Conservation (phyloP, 2,329 filamentous ascomycete genomes). For the Diplodia scrobiculata region DNA sequence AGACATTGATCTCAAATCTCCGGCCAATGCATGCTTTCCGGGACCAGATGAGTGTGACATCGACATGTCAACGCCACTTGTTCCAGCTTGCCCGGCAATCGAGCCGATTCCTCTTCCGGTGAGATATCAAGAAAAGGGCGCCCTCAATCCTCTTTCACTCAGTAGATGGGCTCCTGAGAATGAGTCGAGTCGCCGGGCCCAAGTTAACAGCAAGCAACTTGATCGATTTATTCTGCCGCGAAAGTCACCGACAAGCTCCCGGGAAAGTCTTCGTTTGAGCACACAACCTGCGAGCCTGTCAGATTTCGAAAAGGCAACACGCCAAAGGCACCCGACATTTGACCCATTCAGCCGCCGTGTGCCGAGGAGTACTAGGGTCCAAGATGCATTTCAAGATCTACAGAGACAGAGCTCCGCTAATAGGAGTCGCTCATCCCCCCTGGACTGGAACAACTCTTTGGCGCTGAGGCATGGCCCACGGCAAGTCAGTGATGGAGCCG, state of each 20-base stretch:
- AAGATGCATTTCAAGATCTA: constrained; percentile 40
- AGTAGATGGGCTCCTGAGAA: constrained; percentile 40
- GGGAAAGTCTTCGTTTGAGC: constrained; percentile 56
- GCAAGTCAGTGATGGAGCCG: constrained; percentile 65
- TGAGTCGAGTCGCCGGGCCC: constrained; percentile 33
- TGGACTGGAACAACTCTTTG: not conserved
- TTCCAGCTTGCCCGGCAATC: constrained; percentile 6
- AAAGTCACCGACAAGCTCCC: constrained; percentile 46
- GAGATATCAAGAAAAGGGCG: constrained; percentile 8
- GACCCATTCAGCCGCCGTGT: constrained; percentile 58
- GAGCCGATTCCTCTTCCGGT: constrained; percentile 33
- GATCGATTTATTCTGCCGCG: constrained; percentile 63
- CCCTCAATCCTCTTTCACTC: constrained; percentile 30
- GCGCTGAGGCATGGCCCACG: constrained; percentile 32
- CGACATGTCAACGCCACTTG: not conserved
- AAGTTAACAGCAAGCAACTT: constrained; percentile 43
- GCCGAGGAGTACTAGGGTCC: constrained; percentile 39
- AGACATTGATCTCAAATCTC: constrained; percentile 20
- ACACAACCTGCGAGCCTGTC: constrained; percentile 53
- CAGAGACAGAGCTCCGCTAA: constrained; percentile 26
- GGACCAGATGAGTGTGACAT: not conserved
- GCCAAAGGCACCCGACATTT: constrained; percentile 47
- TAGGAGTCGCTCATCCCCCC: not conserved
- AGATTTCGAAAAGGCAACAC: constrained; percentile 51
- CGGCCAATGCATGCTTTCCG: constrained; percentile 7